Base-by-base conservation (phyloP, 345 rosid genomes). In the Eutrema heterophyllum region DNA sequence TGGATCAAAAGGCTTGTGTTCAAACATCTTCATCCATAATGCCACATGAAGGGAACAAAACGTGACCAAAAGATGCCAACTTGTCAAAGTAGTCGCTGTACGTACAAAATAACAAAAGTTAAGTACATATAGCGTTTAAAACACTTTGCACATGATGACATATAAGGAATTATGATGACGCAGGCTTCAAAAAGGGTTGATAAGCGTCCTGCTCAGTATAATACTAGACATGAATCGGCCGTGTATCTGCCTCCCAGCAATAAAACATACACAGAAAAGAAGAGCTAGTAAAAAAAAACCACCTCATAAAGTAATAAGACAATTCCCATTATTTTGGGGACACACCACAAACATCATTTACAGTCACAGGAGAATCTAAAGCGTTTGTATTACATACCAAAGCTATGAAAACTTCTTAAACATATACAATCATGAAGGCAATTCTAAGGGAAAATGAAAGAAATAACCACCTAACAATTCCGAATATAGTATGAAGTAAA, bases 31-130 rank as follows among this genome's bases (percentile, higher is more conserved):
- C 94, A 92, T 84, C 91, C 94, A 87, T 85, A 92, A 70, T 52
- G 99, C 99, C 78, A 90, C 94, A 66, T 96, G 99, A 83, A 96
- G 99, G 55, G 98, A 96, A 76, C 98, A 92, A 86, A 96, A 96
- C 0, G 99, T 96, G 64, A 96, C 99, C 83, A 96, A 79, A 67
- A 96, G 99, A 87, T 96, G 99, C 99, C 99, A 96, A 83, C 99
- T 96, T 49, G 99, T 96, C 90, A 96, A 81, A 45, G 99, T 96
- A 56, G 99, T 96, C 60, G 99, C 99, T 96, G 89, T 59, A 74
- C 13, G 16, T 53, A 38, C 32, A 68, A 78, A 16, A 60, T 5
- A 49, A 73, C 73, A 73, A 29, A 67, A 36, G 60, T 39, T 78
- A 41, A 73, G 70, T 26, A 71, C 35, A 64, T 7, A 39, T 29